Evolutionary conservation across 2,329 filamentous ascomycete genomes (phyloP).

Genomic region (Talaromyces marneffei): DNA sequence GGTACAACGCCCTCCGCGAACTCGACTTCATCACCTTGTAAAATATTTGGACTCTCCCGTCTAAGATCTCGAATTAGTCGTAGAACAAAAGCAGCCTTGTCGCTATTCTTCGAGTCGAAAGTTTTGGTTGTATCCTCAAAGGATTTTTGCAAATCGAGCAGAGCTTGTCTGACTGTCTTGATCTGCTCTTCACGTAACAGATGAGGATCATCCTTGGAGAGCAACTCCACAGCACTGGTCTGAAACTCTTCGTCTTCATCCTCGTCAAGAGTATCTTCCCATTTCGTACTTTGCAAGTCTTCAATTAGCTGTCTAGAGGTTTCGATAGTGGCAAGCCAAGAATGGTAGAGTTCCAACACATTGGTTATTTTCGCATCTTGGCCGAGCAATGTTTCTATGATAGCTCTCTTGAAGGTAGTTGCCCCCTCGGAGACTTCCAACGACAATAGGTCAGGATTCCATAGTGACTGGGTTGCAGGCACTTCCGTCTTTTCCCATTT

Average conservation of each 20-base stretch:
- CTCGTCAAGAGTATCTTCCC: slow-evolving; percentile 36
- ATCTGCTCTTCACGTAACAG: slow-evolving; percentile 57
- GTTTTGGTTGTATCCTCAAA: slow-evolving; percentile 42
- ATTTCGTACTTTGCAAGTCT: slow-evolving; percentile 30
- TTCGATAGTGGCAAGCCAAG: slow-evolving; percentile 69
- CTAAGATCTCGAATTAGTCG: slow-evolving; percentile 71
- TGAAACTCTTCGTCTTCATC: slow-evolving; percentile 33
- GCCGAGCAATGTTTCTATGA: slow-evolving; percentile 66
- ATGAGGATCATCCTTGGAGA: slow-evolving; percentile 68
- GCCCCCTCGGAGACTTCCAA: slow-evolving; percentile 63
- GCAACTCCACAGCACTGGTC: slow-evolving; percentile 34
- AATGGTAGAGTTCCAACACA: slow-evolving; percentile 59
- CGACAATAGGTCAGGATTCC: slow-evolving; percentile 60
- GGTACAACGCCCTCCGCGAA: slow-evolving; percentile 60
- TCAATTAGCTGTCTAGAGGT: slow-evolving; percentile 32
- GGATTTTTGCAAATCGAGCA: slow-evolving; percentile 47
- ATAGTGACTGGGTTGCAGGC: slow-evolving; percentile 53
- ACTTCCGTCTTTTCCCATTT: slow-evolving; percentile 54
- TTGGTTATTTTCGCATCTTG: slow-evolving; percentile 60
- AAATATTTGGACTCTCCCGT: slow-evolving; percentile 53
- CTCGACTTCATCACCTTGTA: slow-evolving; percentile 25
- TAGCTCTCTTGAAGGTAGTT: slow-evolving; percentile 60
- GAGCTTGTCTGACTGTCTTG: slow-evolving; percentile 51
- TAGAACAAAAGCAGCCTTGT: slow-evolving; percentile 58
- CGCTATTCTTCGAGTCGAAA: slow-evolving; percentile 43